Conservation (phyloP, 169 alveolate genomes). For the Theileria annulata region DNA sequence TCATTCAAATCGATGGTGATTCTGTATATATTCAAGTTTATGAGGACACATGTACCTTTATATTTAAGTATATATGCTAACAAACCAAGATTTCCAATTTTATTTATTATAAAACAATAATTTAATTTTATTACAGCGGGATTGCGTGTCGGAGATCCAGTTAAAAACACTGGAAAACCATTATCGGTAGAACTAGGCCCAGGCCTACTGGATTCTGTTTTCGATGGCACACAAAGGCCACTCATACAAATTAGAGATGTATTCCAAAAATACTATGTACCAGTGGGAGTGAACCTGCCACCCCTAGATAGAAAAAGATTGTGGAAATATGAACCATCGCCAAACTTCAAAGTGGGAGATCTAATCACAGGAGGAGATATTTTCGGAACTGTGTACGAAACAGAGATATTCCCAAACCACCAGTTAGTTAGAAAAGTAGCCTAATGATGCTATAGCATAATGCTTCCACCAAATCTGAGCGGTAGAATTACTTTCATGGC, state of each 20-base stretch:
- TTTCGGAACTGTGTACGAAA: constrained; percentile 93
- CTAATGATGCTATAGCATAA: constrained; percentile 65
- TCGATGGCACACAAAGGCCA: constrained; percentile 99
- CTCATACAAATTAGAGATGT: constrained; percentile 88
- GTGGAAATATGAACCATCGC: constrained; percentile 92
- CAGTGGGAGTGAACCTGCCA: constrained; percentile 95
- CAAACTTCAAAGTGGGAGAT: constrained; percentile 87
- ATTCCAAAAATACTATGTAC: constrained; percentile 89
- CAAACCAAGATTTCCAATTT: not conserved
- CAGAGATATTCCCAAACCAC: constrained; percentile 92
- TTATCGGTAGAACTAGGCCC: constrained; percentile 98
- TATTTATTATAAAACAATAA: not conserved
- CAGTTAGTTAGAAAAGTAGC: constrained; percentile 34
- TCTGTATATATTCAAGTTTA: constrained; percentile 97
- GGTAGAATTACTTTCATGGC: constrained; percentile 94
- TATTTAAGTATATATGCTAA: not conserved
- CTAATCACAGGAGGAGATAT: constrained; percentile 97
- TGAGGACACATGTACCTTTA: constrained; percentile 92
- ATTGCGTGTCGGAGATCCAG: constrained; percentile 98
- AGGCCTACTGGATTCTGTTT: constrained; percentile 93
- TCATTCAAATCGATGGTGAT: constrained; percentile 96
- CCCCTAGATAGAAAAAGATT: constrained; percentile 88
- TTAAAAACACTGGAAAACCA: constrained; percentile 95
- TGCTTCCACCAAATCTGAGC: constrained; percentile 95
- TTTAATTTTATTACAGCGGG: constrained; percentile 84